Evolutionary conservation across 2,329 filamentous ascomycete genomes (phyloP), one percentile per base, ranked within the genome.

Genomic region (Hypomyces perniciosus): DNA sequence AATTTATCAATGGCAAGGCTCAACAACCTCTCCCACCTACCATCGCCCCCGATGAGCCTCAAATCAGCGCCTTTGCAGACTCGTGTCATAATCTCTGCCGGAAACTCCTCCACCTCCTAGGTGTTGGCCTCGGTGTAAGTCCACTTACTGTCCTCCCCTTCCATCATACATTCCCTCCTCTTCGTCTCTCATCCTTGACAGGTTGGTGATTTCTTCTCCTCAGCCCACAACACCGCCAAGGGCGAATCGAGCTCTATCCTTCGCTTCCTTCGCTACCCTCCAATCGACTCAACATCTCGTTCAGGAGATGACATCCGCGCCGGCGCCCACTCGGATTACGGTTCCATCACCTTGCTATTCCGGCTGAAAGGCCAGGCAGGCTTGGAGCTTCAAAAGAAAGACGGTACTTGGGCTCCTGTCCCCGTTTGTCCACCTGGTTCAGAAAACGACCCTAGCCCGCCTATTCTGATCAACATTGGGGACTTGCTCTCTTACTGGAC

Each of bases 311-410:
- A 92, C 62, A 81, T 96, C 54, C 85, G 92, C 29, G 92, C 92
- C 6, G 93, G 92, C 51, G 90, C 92, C 0, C 92, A 97, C 68
- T 92, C 87, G 4, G 91, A 96, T 72, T 96, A 96, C 69, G 83
- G 83, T 50, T 81, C 77, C 53, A 69, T 85, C 52, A 85, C 82
- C 2, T 72, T 85, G n/a, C 79, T 97, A 8, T 97, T 99, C 74
- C 90, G 93, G 58, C 80, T 91, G 2, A 81, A 81, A 1, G 87
- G 87, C 2, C 90, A 96, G 62, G 85, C 90, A 0, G 93, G 93
- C 0, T 76, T 99, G 1, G 90, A 97, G 67, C 85, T 97, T 54
- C 77, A 85, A 6, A 85, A 82, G 2, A 76, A 75, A 0, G 72
- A 76, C 12, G 69, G 68, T 20, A 56, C 63, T 9, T 76, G 85